These are phyloP conservation scores for Arthrobotrys musiformis DNA, from an alignment of 2,329 filamentous ascomycete species.

Conservation along the genomic window DNA sequence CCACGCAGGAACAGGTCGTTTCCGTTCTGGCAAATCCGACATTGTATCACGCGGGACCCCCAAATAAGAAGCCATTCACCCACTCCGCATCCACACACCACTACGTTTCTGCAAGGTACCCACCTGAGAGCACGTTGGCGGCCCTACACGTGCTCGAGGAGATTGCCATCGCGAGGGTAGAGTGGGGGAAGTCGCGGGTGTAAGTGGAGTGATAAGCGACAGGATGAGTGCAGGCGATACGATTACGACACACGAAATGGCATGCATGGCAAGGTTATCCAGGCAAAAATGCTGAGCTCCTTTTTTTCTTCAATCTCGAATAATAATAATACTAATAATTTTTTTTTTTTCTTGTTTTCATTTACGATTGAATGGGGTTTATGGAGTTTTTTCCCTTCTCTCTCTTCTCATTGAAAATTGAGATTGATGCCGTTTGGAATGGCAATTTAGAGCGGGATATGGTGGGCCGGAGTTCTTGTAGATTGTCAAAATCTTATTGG, in stretches of 20 bases:
- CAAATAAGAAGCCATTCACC: slow-evolving; percentile 56
- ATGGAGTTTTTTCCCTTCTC: background rate
- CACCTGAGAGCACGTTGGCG: slow-evolving; percentile 52
- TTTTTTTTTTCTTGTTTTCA: background rate
- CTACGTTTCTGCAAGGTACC: slow-evolving; percentile 58
- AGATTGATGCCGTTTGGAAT: slow-evolving; percentile 23
- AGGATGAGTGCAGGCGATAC: slow-evolving; percentile 10
- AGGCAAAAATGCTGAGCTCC: slow-evolving; percentile 7
- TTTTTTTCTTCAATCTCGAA: background rate
- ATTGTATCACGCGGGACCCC: slow-evolving; percentile 43
- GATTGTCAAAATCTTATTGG: background rate
- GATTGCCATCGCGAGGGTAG: slow-evolving; percentile 50
- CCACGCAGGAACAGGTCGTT: slow-evolving; percentile 45
- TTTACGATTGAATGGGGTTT: background rate
- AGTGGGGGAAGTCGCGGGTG: slow-evolving; percentile 46
- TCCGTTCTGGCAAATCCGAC: slow-evolving; percentile 32
- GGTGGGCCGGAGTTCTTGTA: slow-evolving; percentile 22
- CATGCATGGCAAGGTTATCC: background rate
- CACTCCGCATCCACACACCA: slow-evolving; percentile 57
- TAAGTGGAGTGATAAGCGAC: slow-evolving; percentile 33
- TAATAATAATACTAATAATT: background rate
- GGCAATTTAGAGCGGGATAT: slow-evolving; percentile 12
- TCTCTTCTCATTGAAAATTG: slow-evolving; percentile 11
- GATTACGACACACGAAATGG: slow-evolving; percentile 14
- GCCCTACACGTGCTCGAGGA: slow-evolving; percentile 55